Evolutionary conservation across 768 basidiomycete genomes (phyloP), one percentile per base, ranked within the genome.

Genomic region (Suillus tomentosus): DNA sequence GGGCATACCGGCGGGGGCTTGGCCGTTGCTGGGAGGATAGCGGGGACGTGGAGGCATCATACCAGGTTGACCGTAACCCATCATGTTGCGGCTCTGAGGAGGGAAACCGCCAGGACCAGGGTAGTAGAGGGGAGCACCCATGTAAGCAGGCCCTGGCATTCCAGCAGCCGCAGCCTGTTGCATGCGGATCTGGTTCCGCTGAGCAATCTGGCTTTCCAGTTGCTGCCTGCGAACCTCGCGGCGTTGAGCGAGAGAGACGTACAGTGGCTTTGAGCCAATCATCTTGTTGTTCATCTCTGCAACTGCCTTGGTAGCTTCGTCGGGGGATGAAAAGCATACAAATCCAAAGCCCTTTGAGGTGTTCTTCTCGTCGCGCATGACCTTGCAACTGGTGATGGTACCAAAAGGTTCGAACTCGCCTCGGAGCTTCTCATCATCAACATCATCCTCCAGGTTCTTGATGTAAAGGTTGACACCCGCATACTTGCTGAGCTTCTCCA

Each of bases 281-380:
- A 99, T 99, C 83, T 96, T 96, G 87, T 97, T 98, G 86, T 99
- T 99, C 95, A 99, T 97, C 83, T 99, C 97, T 62, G 95, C 93
- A 65, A 99, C 95, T 66, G 97, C 97, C 83, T 99, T 99, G 73
- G 95, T 98, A 27, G 97, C 96, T 80, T 99, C 97, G 69, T 99
- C 97, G 56, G 97, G 95, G 61, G 95, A 91, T 42, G 95, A 94
- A 84, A 95, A 99, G 80, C 97, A 99, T 71, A 99, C 97, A 76
- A 99, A 99, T 68, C 97, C 97, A 73, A 99, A 99, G 69, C 96
- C 95, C 77, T 95, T 95, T 11, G 95, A 97, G 60, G 84, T 87
- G 65, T 85, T 86, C 79, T 94, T 96, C 64, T 99, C 97, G 78
- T 98, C 96, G 69, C 92, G 89, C 97, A 99, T 99, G 76, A 99